Percentiles rank a stretch among this genome's conserved stretches.
phyloP scores from a whole-genome alignment of 352 stramenopile species.

The Globisporangium middletonii region DNA sequence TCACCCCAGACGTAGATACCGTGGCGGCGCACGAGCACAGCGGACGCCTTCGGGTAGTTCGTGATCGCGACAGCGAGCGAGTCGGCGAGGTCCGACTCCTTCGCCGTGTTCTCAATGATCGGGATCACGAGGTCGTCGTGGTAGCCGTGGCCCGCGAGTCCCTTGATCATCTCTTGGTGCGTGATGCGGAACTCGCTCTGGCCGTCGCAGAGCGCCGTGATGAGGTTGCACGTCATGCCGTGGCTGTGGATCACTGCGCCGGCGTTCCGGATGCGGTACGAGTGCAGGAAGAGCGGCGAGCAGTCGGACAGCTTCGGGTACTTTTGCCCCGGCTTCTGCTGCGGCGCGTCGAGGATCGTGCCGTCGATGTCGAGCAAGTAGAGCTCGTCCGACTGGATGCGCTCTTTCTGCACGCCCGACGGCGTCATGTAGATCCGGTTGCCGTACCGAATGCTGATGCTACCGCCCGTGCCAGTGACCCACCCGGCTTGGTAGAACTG shows the following conservation, averaged over 20 bases:
- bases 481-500: constrained; percentile 82
- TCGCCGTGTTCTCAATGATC: constrained; percentile 95
- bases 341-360: constrained; percentile 62
- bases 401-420: constrained; percentile 95
- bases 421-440: constrained; percentile 95
- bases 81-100: constrained; percentile 89
- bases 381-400: constrained; percentile 92
- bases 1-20: constrained; percentile 96
- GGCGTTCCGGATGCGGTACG: constrained; percentile 84
- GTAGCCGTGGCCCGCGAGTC: constrained; percentile 89
- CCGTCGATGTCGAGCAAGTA: constrained; percentile 91
- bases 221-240: constrained; percentile 81
- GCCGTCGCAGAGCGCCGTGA: constrained; percentile 86
- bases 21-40: constrained; percentile 93
- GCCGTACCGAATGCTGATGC: constrained; percentile 89
- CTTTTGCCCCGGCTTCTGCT: constrained; percentile 33
- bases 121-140: constrained; percentile 91
- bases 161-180: constrained; percentile 98
- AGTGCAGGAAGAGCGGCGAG: constrained; percentile 91
- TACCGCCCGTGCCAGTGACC: constrained; percentile 94
- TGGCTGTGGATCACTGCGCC: constrained; percentile 80
- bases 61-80: constrained; percentile 81
- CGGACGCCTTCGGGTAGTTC: constrained; percentile 86
- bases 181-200: constrained; percentile 86
- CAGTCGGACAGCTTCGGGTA: constrained; percentile 90